Percentiles rank a stretch among this genome's conserved stretches.
phyloP scores from a whole-genome alignment of 1,284 basidiomycete species.

The Ustilago trichophora region DNA sequence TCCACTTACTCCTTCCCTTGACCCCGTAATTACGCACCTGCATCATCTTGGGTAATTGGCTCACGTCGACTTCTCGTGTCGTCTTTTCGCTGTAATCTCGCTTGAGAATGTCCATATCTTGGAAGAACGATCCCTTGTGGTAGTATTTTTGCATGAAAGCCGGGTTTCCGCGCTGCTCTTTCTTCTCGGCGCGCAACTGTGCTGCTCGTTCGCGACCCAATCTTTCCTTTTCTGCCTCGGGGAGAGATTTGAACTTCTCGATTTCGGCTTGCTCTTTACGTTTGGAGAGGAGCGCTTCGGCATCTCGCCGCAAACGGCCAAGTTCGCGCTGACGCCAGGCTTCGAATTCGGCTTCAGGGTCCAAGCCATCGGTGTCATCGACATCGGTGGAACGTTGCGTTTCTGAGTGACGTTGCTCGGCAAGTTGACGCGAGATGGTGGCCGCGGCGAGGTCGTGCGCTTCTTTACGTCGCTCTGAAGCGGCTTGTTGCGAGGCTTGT shows the following conservation, averaged over 20 bases:
- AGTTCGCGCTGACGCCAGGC: slow-evolving; percentile 94
- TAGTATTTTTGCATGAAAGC: slow-evolving; percentile 98
- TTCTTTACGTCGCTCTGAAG: slow-evolving; percentile 77
- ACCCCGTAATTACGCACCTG: slow-evolving; percentile 98
- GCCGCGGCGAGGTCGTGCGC: slow-evolving; percentile 87
- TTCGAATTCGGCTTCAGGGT: slow-evolving; percentile 90
- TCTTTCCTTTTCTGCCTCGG: slow-evolving; percentile 79
- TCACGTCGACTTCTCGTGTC: slow-evolving; percentile 80
- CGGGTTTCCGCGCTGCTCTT: slow-evolving; percentile 79
- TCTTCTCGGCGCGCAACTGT: slow-evolving; percentile 14
- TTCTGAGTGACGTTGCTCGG: slow-evolving; percentile 85
- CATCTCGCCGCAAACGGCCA: slow-evolving; percentile 86
- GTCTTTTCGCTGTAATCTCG: slow-evolving; percentile 91
- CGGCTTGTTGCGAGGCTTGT: slow-evolving; percentile 77
- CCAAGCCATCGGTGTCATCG: slow-evolving; percentile 93
- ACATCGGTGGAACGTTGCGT: slow-evolving; percentile 79
- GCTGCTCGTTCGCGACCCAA: slow-evolving; percentile 29
- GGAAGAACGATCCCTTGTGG: slow-evolving; percentile 98
- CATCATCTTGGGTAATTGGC: slow-evolving; percentile 89
- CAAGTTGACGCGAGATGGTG: slow-evolving; percentile 81
- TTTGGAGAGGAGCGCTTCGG: slow-evolving; percentile 79
- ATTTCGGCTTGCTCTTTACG: slow-evolving; percentile 88
- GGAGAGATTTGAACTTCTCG: slow-evolving; percentile 85
- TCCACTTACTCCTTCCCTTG: slow-evolving; percentile 81
- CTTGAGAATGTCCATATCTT: slow-evolving; percentile 86